Evolutionary conservation across 2,329 filamentous ascomycete species (phyloP).

Genomic region (Fusarium heterosporum): DNA sequence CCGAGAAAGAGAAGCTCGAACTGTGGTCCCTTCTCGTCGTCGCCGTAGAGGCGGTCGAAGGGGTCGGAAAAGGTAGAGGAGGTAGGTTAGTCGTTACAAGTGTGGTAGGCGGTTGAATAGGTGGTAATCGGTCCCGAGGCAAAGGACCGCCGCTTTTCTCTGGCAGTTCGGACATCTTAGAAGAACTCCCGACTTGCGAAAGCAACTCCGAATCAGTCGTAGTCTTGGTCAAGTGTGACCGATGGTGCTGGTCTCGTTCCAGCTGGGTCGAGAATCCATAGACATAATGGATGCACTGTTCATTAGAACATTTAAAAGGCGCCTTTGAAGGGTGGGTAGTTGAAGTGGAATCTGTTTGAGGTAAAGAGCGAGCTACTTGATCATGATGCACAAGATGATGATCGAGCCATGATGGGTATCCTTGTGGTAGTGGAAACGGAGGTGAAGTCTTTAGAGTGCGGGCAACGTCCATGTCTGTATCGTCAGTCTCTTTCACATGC

Average conservation of each 20-base stretch:
- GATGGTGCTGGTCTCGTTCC: conserved; percentile 64
- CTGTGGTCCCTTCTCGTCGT: conserved; percentile 46
- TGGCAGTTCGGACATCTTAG: conserved; percentile 25
- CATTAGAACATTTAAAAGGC: conserved; percentile 66
- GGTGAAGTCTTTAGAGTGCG: conserved; percentile 48
- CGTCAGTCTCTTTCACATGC: conserved; percentile 34
- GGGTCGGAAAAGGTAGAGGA: conserved; percentile 47
- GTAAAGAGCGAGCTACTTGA: conserved; percentile 56
- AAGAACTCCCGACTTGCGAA: conserved; percentile 40
- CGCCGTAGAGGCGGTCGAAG: conserved; percentile 47
- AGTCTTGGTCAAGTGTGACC: conserved; percentile 55
- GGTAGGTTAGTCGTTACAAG: conserved; percentile 47
- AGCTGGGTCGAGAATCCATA: conserved; percentile 65
- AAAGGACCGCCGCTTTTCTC: conserved; percentile 39
- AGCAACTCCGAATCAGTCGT: conserved; percentile 62
- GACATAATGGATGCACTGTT: conserved; percentile 67
- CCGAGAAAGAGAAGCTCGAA: conserved; percentile 54
- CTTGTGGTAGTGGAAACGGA: conserved; percentile 55
- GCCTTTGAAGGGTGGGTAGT: conserved; percentile 14
- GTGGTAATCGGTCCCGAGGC: conserved; percentile 44
- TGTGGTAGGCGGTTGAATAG: conserved; percentile 55
- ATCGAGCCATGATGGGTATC: conserved; percentile 65
- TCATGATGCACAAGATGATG: conserved; percentile 63
- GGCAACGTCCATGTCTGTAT: conserved; percentile 49
- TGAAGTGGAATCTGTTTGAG: conserved; percentile 29